Percentiles rank a stretch among this genome's conserved stretches.
Evolutionary conservation across 129 eudicot species (phyloP).

Genomic region (Chrysanthemum makinoi): DNA sequence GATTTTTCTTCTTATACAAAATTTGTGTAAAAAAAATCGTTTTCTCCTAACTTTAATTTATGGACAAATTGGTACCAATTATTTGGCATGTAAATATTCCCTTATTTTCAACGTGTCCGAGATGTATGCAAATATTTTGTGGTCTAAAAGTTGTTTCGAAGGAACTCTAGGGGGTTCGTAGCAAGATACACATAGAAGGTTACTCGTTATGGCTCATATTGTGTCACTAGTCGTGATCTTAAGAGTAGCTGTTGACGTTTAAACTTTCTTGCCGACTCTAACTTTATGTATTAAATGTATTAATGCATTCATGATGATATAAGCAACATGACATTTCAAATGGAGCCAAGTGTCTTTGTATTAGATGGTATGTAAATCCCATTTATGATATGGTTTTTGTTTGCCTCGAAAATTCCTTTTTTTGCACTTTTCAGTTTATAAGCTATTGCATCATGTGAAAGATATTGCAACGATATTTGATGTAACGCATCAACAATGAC

Average conservation of each 20-base stretch:
- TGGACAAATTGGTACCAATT: too few relatives aligned
- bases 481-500: not conserved
- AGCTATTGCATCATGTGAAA: not conserved
- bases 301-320: slow-evolving; percentile 1
- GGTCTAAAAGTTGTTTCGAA: slow-evolving; percentile 6
- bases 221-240: slow-evolving; percentile 10
- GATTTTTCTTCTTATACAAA: too few relatives aligned
- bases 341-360: not conserved
- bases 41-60: too few relatives aligned
- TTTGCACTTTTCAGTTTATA: slow-evolving; percentile 18
- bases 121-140: not conserved
- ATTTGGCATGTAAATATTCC: not conserved
- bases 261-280: slow-evolving; percentile 19
- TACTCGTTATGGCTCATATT: slow-evolving; percentile 5
- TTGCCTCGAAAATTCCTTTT: slow-evolving; percentile 18
- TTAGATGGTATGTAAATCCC: slow-evolving; percentile 11
- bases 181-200: not conserved
- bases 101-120: slow-evolving; percentile 7
- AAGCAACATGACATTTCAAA: not conserved
- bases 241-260: slow-evolving; percentile 5
- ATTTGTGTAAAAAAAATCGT: too few relatives aligned
- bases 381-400: slow-evolving; percentile 19
- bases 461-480: slow-evolving; percentile 1
- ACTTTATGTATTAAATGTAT: slow-evolving; percentile 17
- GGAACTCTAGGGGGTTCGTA: not conserved